Evolutionary conservation across 768 basidiomycete genomes (phyloP).

Genomic region (Podaxis sp.): DNA sequence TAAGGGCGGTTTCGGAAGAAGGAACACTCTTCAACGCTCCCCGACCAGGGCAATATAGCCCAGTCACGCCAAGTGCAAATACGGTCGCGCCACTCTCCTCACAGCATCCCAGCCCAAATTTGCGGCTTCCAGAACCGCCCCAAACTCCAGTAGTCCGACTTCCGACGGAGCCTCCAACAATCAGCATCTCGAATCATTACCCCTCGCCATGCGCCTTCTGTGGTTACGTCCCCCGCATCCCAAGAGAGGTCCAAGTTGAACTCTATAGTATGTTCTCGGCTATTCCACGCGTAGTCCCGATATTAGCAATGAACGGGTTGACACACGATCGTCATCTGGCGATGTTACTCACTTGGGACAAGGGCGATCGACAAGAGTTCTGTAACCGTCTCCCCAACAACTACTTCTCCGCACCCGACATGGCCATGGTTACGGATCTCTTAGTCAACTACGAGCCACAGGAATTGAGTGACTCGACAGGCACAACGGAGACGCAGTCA

Average conservation of each 20-base stretch:
- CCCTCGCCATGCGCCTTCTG: conserved; percentile 7
- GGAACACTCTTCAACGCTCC: background rate
- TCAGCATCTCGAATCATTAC: background rate
- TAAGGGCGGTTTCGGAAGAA: background rate
- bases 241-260: background rate
- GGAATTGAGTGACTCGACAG: background rate
- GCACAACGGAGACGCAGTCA: background rate
- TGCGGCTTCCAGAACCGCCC: background rate
- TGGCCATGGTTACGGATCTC: background rate
- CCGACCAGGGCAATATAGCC: background rate
- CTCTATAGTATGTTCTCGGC: conserved; percentile 4
- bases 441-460: background rate
- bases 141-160: background rate
- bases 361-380: conserved; percentile 3
- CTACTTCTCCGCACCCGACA: background rate
- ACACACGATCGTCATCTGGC: conserved; percentile 17
- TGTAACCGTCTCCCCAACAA: conserved; percentile 9
- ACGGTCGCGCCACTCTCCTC: background rate
- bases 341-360: conserved; percentile 11
- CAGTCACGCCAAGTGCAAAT: background rate
- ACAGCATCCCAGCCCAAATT: background rate
- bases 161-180: background rate
- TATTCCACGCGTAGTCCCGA: conserved; percentile 6
- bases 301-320: conserved; percentile 10
- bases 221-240: conserved; percentile 4